Conservation (phyloP, 2,329 filamentous ascomycete genomes). For the Chaetomium olivaceum region DNA sequence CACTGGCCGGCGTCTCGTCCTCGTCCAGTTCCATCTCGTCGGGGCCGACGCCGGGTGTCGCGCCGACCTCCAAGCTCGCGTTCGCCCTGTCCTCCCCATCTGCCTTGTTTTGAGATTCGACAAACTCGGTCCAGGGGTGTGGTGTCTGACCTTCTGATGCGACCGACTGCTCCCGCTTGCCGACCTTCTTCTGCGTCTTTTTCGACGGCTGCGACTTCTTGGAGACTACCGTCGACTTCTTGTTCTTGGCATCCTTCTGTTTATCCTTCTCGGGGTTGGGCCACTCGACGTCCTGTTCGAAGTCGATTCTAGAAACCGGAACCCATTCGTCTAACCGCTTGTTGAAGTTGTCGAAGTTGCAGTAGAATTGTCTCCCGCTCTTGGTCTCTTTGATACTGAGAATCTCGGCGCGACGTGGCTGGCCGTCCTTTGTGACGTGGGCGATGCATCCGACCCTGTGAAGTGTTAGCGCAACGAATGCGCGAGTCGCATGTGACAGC, state of each 20-base stretch:
- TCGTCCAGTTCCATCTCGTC: constrained; percentile 61
- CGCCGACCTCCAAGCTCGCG: constrained; percentile 46
- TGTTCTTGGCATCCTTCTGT: constrained; percentile 69
- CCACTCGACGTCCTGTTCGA: constrained; percentile 92
- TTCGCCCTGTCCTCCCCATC: constrained; percentile 50
- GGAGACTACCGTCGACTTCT: constrained; percentile 60
- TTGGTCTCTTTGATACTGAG: constrained; percentile 91
- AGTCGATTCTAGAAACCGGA: constrained; percentile 75
- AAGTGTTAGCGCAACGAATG: not conserved
- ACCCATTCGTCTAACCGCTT: constrained; percentile 88
- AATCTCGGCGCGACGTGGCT: constrained; percentile 89
- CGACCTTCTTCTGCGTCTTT: constrained; percentile 56
- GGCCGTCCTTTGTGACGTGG: constrained; percentile 70
- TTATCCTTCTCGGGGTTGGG: constrained; percentile 84
- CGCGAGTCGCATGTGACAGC: not conserved
- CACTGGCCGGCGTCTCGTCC: constrained; percentile 40
- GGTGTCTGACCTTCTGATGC: constrained; percentile 56
- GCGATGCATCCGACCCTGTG: constrained; percentile 58
- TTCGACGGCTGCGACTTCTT: constrained; percentile 60
- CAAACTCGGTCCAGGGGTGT: constrained; percentile 55
- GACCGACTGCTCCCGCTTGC: constrained; percentile 58
- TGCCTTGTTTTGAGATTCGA: constrained; percentile 49
- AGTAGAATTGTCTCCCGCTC: constrained; percentile 86
- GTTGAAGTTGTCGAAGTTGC: constrained; percentile 98
- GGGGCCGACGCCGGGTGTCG: constrained; percentile 46